These are phyloP conservation scores for Mucor plumbeus DNA, from an alignment of 371 early-diverging fungal genomes.

Conservation along the genomic window DNA sequence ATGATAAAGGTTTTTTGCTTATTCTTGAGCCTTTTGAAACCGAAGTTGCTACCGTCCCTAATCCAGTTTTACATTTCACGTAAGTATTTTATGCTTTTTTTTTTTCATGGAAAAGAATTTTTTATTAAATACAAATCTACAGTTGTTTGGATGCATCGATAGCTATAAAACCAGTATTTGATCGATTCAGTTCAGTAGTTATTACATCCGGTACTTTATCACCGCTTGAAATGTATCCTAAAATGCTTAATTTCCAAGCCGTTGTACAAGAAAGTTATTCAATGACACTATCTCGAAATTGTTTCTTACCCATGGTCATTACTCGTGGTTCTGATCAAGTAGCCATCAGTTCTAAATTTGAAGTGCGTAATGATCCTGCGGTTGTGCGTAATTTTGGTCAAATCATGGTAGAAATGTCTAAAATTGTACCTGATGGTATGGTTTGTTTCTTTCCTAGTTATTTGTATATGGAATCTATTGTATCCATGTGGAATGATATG, in stretches of 20 bases:
- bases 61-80: conserved; percentile 92
- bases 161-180: conserved; percentile 97
- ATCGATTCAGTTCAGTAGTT: conserved; percentile 95
- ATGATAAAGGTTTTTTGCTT: conserved; percentile 95
- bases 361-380: conserved; percentile 97
- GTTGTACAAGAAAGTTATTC: conserved; percentile 91
- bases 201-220: conserved; percentile 99
- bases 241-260: conserved; percentile 90
- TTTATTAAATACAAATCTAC: background rate
- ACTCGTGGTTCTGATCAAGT: conserved; percentile 98
- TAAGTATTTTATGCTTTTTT: conserved; percentile 32
- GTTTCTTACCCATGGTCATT: conserved; percentile 97
- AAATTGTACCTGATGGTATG: conserved; percentile 98
- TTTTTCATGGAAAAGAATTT: background rate
- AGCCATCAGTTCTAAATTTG: conserved; percentile 95
- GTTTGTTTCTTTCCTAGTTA: conserved; percentile 99
- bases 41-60: conserved; percentile 91
- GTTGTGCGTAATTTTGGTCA: conserved; percentile 99
- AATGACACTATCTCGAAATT: conserved; percentile 92
- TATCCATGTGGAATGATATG: conserved; percentile 98
- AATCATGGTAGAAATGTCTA: conserved; percentile 94
- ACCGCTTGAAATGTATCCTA: conserved; percentile 99
- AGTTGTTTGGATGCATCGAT: conserved; percentile 98
- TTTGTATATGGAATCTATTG: conserved; percentile 99
- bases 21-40: conserved; percentile 99